These are phyloP conservation scores for Lachnellula subtilissima DNA, from an alignment of 2,329 filamentous ascomycete species.

Conservation along the genomic window DNA sequence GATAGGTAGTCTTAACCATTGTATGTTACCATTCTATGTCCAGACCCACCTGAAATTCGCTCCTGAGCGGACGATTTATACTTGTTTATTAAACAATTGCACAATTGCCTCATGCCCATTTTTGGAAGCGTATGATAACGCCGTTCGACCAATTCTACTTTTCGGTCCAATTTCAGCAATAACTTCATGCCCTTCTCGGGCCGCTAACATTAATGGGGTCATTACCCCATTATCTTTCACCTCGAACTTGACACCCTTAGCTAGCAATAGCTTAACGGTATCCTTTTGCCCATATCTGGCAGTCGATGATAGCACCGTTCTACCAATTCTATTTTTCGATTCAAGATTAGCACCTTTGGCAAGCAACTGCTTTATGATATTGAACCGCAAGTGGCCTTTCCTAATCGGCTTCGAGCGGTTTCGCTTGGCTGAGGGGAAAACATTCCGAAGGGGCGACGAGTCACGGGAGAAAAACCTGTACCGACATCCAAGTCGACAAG, in stretches of 20 bases:
- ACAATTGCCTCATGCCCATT: not conserved
- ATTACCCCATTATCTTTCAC: not conserved
- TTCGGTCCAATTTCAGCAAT: not conserved
- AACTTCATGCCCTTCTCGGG: not conserved
- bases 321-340: not conserved
- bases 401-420: constrained; percentile 16
- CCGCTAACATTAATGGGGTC: not conserved
- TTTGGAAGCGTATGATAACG: not conserved
- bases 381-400: not conserved
- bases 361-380: not conserved
- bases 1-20: too few species aligned
- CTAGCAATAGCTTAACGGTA: not conserved
- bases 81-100: not conserved
- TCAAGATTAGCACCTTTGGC: not conserved
- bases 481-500: constrained; percentile 18
- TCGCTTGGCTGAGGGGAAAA: constrained; percentile 10
- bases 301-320: not conserved
- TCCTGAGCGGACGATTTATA: too few species aligned
- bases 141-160: not conserved
- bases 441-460: constrained; percentile 4
- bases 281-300: not conserved
- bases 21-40: too few species aligned
- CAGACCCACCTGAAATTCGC: too few species aligned
- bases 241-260: not conserved
- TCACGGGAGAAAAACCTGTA: constrained; percentile 19